These are phyloP conservation scores for Chiua virens DNA, from an alignment of 768 basidiomycete genomes.

Conservation along the genomic window DNA sequence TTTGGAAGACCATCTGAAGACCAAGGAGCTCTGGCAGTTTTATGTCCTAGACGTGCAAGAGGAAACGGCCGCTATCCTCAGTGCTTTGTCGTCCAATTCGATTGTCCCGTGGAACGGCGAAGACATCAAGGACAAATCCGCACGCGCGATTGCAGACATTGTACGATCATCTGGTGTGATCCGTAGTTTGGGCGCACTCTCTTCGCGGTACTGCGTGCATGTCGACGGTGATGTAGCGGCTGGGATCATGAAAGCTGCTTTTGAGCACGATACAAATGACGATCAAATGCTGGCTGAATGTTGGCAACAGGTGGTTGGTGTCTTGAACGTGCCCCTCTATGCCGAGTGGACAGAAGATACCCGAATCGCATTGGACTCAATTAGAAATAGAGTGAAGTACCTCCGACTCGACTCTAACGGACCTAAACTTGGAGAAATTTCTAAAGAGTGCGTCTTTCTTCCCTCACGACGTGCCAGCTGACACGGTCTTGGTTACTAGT, in stretches of 20 bases:
- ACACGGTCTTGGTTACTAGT: conserved; percentile 42
- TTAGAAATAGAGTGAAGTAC: conserved; percentile 77
- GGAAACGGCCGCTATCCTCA: conserved; percentile 57
- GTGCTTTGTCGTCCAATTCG: conserved; percentile 32
- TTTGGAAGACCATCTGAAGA: conserved; percentile 59
- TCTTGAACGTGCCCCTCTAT: conserved; percentile 87
- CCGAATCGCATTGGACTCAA: conserved; percentile 67
- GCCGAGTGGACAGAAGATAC: conserved; percentile 83
- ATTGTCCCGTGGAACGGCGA: conserved; percentile 61
- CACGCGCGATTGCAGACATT: conserved; percentile 66
- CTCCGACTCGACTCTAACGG: conserved; percentile 80
- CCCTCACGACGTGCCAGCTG: conserved; percentile 1
- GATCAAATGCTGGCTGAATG: conserved; percentile 58
- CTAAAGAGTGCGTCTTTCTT: conserved; percentile 54
- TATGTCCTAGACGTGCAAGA: conserved; percentile 79
- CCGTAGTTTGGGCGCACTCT: conserved; percentile 56
- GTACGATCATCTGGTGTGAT: conserved; percentile 55
- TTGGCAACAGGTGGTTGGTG: conserved; percentile 80
- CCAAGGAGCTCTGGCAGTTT: conserved; percentile 86
- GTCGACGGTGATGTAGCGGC: conserved; percentile 69
- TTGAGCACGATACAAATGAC: conserved; percentile 45
- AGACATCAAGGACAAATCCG: conserved; percentile 54
- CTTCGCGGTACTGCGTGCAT: conserved; percentile 64
- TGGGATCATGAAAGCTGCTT: conserved; percentile 71
- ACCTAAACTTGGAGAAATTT: conserved; percentile 81